Evolutionary conservation across 495 filamentous ascomycete genomes (phyloP).

Genomic region (Aspergillus campestris): DNA sequence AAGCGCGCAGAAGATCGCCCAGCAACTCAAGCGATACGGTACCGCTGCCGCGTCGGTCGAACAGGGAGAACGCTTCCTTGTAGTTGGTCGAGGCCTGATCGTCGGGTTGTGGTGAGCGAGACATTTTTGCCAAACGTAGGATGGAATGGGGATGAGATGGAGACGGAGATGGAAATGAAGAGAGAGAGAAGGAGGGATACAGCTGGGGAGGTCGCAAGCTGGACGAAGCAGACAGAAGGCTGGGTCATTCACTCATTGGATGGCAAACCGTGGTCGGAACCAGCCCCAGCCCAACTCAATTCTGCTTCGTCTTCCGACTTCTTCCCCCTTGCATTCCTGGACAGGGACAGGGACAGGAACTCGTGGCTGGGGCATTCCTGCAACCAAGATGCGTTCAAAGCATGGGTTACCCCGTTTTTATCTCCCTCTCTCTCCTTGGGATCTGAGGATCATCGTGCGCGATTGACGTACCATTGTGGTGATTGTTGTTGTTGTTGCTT

Average conservation of each 20-base stretch:
- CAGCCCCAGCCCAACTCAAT: too few species aligned
- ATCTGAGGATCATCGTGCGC: too few species aligned
- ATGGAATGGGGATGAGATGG: slow-evolving; percentile 1
- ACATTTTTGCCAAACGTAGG: slow-evolving; percentile 7
- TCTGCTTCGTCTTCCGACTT: too few species aligned
- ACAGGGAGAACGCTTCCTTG: slow-evolving; percentile 99
- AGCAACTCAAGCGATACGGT: slow-evolving; percentile 78
- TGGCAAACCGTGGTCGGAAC: neutral
- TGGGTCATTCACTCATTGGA: neutral
- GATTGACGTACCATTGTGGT: too few species aligned
- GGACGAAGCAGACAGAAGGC: neutral
- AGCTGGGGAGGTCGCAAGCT: neutral
- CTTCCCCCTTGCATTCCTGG: too few species aligned
- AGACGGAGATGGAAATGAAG: neutral
- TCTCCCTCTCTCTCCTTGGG: too few species aligned
- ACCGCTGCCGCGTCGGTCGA: slow-evolving; percentile 95
- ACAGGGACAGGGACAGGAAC: too few species aligned
- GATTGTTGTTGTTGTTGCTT: too few species aligned
- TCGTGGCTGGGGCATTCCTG: too few species aligned
- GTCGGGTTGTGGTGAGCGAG: slow-evolving; percentile 19
- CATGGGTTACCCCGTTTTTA: too few species aligned
- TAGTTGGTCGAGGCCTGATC: slow-evolving; percentile 96
- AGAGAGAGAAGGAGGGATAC: neutral
- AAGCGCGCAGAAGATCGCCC: slow-evolving; percentile 89
- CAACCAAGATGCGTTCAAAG: too few species aligned